A percentile compares a stretch with the other conserved stretches of the same genome.
Conservation (phyloP, 257 asterid genomes). For the Eustoma russellianum region DNA sequence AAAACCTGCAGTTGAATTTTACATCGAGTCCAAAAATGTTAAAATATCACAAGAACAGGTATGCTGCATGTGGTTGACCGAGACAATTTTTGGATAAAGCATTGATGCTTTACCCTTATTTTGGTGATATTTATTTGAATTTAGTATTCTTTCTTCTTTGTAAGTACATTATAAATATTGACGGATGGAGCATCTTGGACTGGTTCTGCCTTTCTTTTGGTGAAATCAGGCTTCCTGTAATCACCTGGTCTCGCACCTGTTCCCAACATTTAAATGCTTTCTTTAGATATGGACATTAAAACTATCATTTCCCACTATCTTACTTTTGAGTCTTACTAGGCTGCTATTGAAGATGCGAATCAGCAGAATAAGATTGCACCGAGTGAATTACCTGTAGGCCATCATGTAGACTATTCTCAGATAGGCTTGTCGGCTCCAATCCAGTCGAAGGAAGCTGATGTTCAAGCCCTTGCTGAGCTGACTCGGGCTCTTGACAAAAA, state of each 20-base stretch:
- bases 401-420: slow-evolving; percentile 34
- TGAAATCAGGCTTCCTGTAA: no score
- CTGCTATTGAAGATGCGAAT: slow-evolving; percentile 36
- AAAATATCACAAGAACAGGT: no score
- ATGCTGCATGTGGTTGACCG: no score
- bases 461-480: slow-evolving; percentile 70
- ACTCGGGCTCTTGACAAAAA: slow-evolving; percentile 85
- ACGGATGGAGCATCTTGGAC: no score
- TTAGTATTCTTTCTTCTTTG: no score
- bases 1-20: no score
- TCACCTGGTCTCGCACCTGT: neutral
- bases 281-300: neutral
- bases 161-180: neutral
- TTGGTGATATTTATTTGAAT: no score
- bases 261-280: neutral
- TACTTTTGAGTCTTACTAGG: slow-evolving; percentile 22
- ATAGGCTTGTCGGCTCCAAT: slow-evolving; percentile 32
- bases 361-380: slow-evolving; percentile 26
- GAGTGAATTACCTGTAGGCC: slow-evolving; percentile 28
- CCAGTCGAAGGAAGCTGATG: slow-evolving; percentile 92
- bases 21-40: no score
- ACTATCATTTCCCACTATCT: neutral
- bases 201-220: no score
- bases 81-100: no score
- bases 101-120: no score